A percentile compares a stretch with the other conserved stretches of the same genome.
These are phyloP conservation scores for Haplosporangium gracile DNA, from an alignment of 192 early-diverging fungal genomes.

Conservation along the genomic window DNA sequence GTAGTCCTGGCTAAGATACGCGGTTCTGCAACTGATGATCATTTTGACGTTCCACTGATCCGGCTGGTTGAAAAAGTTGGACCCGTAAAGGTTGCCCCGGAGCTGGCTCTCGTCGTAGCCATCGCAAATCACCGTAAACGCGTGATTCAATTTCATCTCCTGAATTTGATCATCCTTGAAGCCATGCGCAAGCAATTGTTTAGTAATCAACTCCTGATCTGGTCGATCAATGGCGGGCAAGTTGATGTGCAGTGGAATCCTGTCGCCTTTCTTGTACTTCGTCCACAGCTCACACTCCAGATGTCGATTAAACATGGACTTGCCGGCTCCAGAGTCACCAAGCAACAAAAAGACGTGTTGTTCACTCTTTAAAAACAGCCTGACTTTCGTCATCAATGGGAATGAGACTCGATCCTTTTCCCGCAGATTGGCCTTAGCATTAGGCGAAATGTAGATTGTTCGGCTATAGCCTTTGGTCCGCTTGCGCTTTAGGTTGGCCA, in stretches of 20 bases:
- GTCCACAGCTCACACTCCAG: neutral
- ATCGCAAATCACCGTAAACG: neutral
- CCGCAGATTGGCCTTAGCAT: neutral
- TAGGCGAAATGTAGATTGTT: neutral
- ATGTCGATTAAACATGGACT: neutral
- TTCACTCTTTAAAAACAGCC: neutral
- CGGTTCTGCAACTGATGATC: neutral
- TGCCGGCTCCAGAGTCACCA: neutral
- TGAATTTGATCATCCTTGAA: neutral
- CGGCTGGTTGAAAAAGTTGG: neutral
- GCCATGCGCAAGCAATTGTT: neutral
- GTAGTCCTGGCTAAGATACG: neutral
- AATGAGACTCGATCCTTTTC: neutral
- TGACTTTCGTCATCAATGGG: neutral
- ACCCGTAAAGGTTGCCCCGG: neutral
- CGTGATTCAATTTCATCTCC: neutral
- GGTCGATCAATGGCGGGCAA: neutral
- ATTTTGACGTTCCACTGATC: neutral
- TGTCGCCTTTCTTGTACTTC: neutral
- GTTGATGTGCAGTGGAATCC: slow-evolving; percentile 1
- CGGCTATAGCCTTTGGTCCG: neutral
- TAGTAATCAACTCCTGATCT: neutral
- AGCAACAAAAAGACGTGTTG: neutral
- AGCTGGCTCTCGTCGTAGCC: neutral
- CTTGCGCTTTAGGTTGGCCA: neutral